Base-by-base conservation (phyloP, 352 stramenopile genomes). In the Globisporangium nagaii region DNA sequence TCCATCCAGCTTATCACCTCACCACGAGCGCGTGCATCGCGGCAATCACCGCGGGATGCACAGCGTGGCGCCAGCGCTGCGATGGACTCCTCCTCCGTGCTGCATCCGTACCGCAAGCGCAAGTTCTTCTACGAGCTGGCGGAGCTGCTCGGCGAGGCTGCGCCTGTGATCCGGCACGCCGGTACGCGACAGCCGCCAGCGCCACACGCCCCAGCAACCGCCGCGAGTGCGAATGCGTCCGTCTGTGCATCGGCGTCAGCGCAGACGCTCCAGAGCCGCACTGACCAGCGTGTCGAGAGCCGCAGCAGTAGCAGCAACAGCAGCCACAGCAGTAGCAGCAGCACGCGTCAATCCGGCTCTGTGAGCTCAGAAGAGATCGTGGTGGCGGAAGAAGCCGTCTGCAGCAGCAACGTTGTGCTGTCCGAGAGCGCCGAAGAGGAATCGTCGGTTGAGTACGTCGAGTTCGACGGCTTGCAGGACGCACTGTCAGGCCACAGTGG, bases 71-170 rank as follows among this genome's bases (percentile, higher is more conserved):
- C 8, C 42, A 48, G 25, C 25, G 17, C 25, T 32, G 17, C n/a
- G 25, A 50, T 50, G 43, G 27, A 50, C 27, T 20, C n/a, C 43
- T 50, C 43, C 17, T 13, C 37, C 22, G 48, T 56, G 25, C 58
- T 90, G 40, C 75, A 88, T 60, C 70, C 72, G 50, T 76, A 79
- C 39, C 73, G 75, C 37, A 90, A 93, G 65, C 74, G 79, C 61
- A 90, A 89, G 62, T 91, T 90, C 63, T 93, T 90, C 53, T 63
- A 62, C 11, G 80, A 76, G 15, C 65, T 88, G 17, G 75, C 75
- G 0, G 58, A 71, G 30, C 53, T 90, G 15, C 60, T 90, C 22
- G 43, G 63, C 19, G 73, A 90, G 49, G 59, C 67, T 2, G 46
- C 58, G 9, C 73, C 65, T 0, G 39, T 52, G 17, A 68, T 84